These are phyloP conservation scores for Pyrenochaeta sp. DNA, from an alignment of 2,329 filamentous ascomycete genomes.

Conservation along the genomic window DNA sequence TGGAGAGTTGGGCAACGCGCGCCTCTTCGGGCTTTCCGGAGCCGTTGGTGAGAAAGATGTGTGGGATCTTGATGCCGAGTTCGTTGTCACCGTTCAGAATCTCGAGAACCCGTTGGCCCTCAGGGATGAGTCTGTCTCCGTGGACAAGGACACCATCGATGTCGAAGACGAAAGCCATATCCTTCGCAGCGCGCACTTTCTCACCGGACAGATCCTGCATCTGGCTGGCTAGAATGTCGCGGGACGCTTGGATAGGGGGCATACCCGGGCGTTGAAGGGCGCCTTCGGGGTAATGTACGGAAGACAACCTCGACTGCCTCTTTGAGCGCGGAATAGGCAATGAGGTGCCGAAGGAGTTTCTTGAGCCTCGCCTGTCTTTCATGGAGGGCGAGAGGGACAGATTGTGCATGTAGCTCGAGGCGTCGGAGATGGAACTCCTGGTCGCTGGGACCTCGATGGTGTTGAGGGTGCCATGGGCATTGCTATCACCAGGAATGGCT, in stretches of 20 bases:
- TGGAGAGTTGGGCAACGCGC: constrained; percentile 71
- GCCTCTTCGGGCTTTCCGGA: constrained; percentile 74
- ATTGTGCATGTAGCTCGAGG: constrained; percentile 75
- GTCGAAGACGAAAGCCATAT: constrained; percentile 85
- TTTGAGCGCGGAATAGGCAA: constrained; percentile 77
- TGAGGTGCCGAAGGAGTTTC: constrained; percentile 78
- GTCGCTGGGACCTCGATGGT: constrained; percentile 75
- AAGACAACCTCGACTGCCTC: constrained; percentile 72
- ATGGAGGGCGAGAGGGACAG: constrained; percentile 73
- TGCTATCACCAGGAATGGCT: constrained; percentile 43
- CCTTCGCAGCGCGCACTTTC: constrained; percentile 74
- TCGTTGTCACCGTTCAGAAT: constrained; percentile 80
- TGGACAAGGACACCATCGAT: constrained; percentile 79
- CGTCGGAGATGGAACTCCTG: constrained; percentile 73
- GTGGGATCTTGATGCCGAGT: constrained; percentile 78
- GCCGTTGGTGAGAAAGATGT: constrained; percentile 80
- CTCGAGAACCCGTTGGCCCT: constrained; percentile 71
- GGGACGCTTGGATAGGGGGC: constrained; percentile 67
- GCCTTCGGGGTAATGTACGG: constrained; percentile 61
- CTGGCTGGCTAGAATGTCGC: constrained; percentile 74
- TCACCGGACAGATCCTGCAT: constrained; percentile 72
- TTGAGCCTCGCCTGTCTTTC: constrained; percentile 72
- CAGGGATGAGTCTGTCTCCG: constrained; percentile 73
- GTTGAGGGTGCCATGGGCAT: constrained; percentile 46
- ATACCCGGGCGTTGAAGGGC: constrained; percentile 63